Conservation (phyloP, 2,329 filamentous ascomycete genomes). For the Alternaria metachromatica region DNA sequence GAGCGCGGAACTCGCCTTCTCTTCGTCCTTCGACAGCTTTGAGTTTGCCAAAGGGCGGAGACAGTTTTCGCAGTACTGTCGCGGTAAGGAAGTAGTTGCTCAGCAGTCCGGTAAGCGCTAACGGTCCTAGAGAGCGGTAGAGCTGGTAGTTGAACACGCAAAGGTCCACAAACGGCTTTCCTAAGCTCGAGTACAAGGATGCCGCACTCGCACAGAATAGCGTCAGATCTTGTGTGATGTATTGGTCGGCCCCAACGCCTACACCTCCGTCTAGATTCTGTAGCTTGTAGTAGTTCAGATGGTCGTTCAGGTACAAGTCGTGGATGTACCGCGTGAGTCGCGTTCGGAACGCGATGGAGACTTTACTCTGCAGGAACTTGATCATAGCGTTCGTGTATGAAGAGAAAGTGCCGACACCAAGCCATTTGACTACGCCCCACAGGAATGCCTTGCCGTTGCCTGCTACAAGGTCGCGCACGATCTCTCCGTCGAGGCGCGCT, state of each 20-base stretch:
- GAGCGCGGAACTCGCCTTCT: slow-evolving; percentile 90
- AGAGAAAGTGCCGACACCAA: slow-evolving; percentile 87
- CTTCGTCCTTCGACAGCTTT: slow-evolving; percentile 95
- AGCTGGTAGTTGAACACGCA: slow-evolving; percentile 98
- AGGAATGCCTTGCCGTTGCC: slow-evolving; percentile 89
- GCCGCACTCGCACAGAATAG: slow-evolving; percentile 93
- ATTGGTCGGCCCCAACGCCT: slow-evolving; percentile 91
- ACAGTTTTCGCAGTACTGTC: slow-evolving; percentile 83
- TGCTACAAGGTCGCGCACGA: slow-evolving; percentile 94
- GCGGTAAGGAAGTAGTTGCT: slow-evolving; percentile 96
- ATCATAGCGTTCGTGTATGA: slow-evolving; percentile 99
- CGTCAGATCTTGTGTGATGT: slow-evolving; percentile 95
- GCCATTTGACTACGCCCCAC: slow-evolving; percentile 93
- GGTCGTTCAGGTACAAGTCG: slow-evolving; percentile 92
- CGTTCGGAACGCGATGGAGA: slow-evolving; percentile 97
- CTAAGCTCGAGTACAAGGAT: slow-evolving; percentile 90
- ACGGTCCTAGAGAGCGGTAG: slow-evolving; percentile 85
- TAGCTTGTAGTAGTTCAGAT: slow-evolving; percentile 95
- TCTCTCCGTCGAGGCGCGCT: slow-evolving; percentile 90
- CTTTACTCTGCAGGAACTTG: slow-evolving; percentile 96
- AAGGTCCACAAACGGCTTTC: slow-evolving; percentile 97
- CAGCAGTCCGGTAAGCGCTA: slow-evolving; percentile 84
- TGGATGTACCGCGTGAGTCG: slow-evolving; percentile 95
- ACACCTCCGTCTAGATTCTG: slow-evolving; percentile 92
- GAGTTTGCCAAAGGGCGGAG: slow-evolving; percentile 94